Evolutionary conservation across 495 filamentous ascomycete species (phyloP).

Genomic region (Annulohypoxylon moriforme): DNA sequence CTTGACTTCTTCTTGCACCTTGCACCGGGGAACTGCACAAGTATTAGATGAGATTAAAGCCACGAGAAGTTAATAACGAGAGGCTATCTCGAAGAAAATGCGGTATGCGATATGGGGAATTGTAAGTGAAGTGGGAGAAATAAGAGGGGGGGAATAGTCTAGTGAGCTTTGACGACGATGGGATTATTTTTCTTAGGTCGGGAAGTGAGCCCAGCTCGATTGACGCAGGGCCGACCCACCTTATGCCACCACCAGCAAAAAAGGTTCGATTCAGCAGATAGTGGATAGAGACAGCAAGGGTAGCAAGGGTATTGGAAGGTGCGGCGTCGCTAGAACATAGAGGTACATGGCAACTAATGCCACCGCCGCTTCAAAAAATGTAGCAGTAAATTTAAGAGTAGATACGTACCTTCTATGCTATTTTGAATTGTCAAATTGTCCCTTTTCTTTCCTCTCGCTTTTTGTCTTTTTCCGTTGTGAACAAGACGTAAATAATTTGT

Average conservation of each 20-base stretch:
- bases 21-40: constrained; percentile 25
- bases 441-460: background rate
- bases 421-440: background rate
- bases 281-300: background rate
- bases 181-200: constrained; percentile 41
- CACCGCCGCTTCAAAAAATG: background rate
- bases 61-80: constrained; percentile 21
- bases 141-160: constrained; percentile 13
- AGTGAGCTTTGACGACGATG: constrained; percentile 30
- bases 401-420: constrained; percentile 11
- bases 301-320: constrained; percentile 1
- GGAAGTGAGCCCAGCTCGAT: constrained; percentile 26
- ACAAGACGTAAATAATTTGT: constrained; percentile 1
- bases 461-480: constrained; percentile 14
- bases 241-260: constrained; percentile 17
- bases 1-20: constrained; percentile 27
- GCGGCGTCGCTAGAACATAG: background rate
- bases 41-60: constrained; percentile 30
- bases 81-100: constrained; percentile 11
- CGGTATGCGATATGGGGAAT: constrained; percentile 9
- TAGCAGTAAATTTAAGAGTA: constrained; percentile 14
- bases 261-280: constrained; percentile 16
- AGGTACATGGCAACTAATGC: background rate
- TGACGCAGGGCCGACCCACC: constrained; percentile 29
- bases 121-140: constrained; percentile 21